Evolutionary conservation across 1,139 yeast species (phyloP).

Genomic region (Candida sp.): DNA sequence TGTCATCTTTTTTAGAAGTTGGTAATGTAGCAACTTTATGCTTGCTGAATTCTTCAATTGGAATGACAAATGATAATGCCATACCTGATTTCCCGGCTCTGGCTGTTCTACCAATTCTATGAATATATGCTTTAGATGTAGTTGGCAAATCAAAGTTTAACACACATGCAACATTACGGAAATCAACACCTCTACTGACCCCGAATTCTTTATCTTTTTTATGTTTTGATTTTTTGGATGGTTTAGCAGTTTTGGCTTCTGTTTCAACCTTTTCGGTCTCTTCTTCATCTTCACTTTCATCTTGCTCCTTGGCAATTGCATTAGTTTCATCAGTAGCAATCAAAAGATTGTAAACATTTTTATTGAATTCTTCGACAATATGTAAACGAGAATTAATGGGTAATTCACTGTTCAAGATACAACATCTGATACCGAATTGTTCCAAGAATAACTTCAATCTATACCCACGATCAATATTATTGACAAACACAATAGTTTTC

Average conservation of each 20-base stretch:
- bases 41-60: slow-evolving; percentile 79
- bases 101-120: slow-evolving; percentile 97
- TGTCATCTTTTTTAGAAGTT: slow-evolving; percentile 82
- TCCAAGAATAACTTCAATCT: slow-evolving; percentile 86
- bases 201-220: slow-evolving; percentile 77
- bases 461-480: slow-evolving; percentile 94
- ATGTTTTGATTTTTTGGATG: slow-evolving; percentile 25
- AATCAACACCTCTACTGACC: slow-evolving; percentile 96
- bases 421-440: slow-evolving; percentile 89
- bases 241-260: slow-evolving; percentile 19
- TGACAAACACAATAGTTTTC: slow-evolving; percentile 86
- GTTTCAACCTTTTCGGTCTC: slow-evolving; percentile 36
- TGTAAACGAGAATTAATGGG: slow-evolving; percentile 93
- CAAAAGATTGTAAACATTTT: slow-evolving; percentile 78
- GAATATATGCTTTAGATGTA: slow-evolving; percentile 86
- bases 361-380: slow-evolving; percentile 93
- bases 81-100: slow-evolving; percentile 97
- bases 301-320: slow-evolving; percentile 46
- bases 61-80: slow-evolving; percentile 90
- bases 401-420: slow-evolving; percentile 88
- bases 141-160: slow-evolving; percentile 93
- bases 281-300: slow-evolving; percentile 43
- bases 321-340: slow-evolving; percentile 95
- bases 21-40: slow-evolving; percentile 76
- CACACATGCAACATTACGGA: slow-evolving; percentile 94